Percentiles rank a stretch among this genome's conserved stretches.
Conservation (phyloP, 1,284 basidiomycete genomes). For the Kalmanozyma brasiliensis region DNA sequence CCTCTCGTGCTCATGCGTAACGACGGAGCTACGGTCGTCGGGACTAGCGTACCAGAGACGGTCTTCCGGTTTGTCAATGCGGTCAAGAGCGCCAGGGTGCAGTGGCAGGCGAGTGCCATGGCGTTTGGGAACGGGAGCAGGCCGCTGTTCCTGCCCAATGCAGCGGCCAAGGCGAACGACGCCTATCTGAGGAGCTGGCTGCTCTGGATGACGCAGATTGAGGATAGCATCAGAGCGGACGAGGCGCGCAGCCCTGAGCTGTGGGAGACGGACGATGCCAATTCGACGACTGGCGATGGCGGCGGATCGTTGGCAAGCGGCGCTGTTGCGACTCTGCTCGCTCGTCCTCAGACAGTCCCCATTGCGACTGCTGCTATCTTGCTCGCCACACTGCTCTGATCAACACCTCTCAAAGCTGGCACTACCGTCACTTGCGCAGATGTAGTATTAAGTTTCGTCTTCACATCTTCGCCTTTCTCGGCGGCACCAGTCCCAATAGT, state of each 20-base stretch:
- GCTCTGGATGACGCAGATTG: slow-evolving; percentile 40
- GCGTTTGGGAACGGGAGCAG: slow-evolving; percentile 2
- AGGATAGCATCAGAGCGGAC: slow-evolving; percentile 20
- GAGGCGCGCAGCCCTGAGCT: slow-evolving; percentile 29
- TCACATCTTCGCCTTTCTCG: slow-evolving; percentile 26
- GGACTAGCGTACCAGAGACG: slow-evolving; percentile 28
- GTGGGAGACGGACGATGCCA: slow-evolving; percentile 17
- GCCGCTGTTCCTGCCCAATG: slow-evolving; percentile 22
- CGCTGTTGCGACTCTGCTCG: too few species aligned
- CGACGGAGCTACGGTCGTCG: slow-evolving; percentile 38
- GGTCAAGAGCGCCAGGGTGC: slow-evolving; percentile 34
- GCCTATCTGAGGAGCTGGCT: slow-evolving; percentile 40
- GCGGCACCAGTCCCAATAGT: slow-evolving; percentile 26
- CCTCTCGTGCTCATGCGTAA: slow-evolving; percentile 48
- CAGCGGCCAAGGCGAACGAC: slow-evolving; percentile 22
- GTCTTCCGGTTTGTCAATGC: slow-evolving; percentile 41
- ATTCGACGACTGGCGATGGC: too few species aligned
- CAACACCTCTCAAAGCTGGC: too few species aligned
- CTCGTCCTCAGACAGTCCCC: too few species aligned
- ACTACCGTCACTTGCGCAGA: not conserved
- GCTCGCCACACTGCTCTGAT: not conserved
- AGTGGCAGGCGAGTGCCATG: slow-evolving; percentile 12
- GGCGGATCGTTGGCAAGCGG: too few species aligned
- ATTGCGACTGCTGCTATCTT: not conserved
- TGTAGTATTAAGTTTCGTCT: slow-evolving; percentile 2